These are phyloP conservation scores for Blastobotrys illinoisensis DNA, from an alignment of 1,139 yeast genomes.

Conservation along the genomic window DNA sequence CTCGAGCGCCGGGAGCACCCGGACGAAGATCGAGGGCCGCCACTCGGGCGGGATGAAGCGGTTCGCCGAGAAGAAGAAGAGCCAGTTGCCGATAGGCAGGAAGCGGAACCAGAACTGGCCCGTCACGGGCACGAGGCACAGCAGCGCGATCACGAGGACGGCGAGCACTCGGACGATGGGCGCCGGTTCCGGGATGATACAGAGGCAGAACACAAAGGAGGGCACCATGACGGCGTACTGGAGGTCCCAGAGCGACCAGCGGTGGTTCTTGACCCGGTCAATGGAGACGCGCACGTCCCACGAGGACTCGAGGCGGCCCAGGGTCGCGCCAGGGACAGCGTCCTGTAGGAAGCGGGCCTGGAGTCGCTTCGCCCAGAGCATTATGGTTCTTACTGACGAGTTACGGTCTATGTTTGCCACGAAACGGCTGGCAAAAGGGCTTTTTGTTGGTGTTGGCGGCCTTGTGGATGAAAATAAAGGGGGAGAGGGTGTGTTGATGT, in stretches of 20 bases:
- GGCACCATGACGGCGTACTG: conserved; percentile 41
- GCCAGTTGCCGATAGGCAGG: conserved; percentile 84
- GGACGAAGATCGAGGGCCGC: conserved; percentile 88
- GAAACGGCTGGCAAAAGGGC: not conserved
- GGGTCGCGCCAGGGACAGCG: conserved; percentile 49
- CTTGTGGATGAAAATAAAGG: not conserved
- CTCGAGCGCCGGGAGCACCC: conserved; percentile 89
- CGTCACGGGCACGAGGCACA: conserved; percentile 59
- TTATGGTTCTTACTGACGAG: not conserved
- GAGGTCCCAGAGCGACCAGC: conserved; percentile 35
- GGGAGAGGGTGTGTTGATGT: not conserved
- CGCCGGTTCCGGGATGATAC: conserved; percentile 49
- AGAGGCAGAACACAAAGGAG: conserved; percentile 43
- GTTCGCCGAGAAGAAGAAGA: conserved; percentile 74
- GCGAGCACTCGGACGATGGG: conserved; percentile 41
- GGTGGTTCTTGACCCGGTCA: conserved; percentile 44
- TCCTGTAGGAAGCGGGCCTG: conserved; percentile 38
- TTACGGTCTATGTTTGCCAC: not conserved
- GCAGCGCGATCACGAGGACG: conserved; percentile 22
- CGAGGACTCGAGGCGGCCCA: conserved; percentile 56
- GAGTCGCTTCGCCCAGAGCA: conserved; percentile 19
- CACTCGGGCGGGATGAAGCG: conserved; percentile 69
- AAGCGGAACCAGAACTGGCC: conserved; percentile 84
- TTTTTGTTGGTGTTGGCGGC: not conserved
- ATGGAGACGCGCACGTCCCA: conserved; percentile 50